Percentiles rank a stretch among this genome's conserved stretches.
phyloP scores from a whole-genome alignment of 768 basidiomycete species.

The Xerocomellus intermedius region DNA sequence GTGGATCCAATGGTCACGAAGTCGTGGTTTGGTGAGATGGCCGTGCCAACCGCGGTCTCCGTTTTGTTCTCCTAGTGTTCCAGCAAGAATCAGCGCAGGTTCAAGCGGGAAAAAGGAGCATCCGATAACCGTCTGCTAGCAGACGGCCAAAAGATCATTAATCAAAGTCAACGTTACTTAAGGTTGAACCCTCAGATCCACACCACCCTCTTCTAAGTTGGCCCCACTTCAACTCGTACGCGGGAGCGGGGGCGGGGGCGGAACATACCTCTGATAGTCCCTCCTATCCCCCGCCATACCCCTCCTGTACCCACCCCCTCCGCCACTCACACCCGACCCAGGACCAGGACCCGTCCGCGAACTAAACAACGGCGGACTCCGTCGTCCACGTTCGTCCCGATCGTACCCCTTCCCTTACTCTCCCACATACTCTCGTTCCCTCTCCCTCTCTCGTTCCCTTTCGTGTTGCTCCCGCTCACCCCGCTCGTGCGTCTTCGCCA shows the following conservation, averaged over 20 bases:
- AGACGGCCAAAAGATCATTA: background rate
- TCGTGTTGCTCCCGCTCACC: slow-evolving; percentile 11
- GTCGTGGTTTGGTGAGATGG: too few species aligned
- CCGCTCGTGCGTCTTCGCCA: slow-evolving; percentile 29
- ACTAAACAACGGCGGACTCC: too few species aligned
- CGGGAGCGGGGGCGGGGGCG: slow-evolving; percentile 23
- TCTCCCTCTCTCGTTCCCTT: slow-evolving; percentile 16
- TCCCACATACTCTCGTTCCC: slow-evolving; percentile 37
- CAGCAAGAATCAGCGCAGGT: too few species aligned
- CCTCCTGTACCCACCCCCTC: slow-evolving; percentile 20
- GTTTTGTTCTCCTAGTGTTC: too few species aligned
- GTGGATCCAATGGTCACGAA: too few species aligned
- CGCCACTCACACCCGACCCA: slow-evolving; percentile 3
- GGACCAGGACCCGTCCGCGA: background rate
- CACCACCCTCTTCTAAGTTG: too few species aligned
- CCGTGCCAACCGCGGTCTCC: too few species aligned
- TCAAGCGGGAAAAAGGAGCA: background rate
- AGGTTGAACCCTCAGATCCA: background rate
- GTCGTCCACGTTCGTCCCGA: too few species aligned
- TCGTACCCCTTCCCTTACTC: slow-evolving; percentile 26
- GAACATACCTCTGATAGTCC: slow-evolving; percentile 39
- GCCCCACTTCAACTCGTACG: slow-evolving; percentile 6
- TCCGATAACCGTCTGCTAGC: background rate
- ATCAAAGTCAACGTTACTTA: background rate
- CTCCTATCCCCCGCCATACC: slow-evolving; percentile 25